Evolutionary conservation across 208 protist genomes (phyloP), one percentile per base, ranked within the genome.

Genomic region (Leishmania arabica): DNA sequence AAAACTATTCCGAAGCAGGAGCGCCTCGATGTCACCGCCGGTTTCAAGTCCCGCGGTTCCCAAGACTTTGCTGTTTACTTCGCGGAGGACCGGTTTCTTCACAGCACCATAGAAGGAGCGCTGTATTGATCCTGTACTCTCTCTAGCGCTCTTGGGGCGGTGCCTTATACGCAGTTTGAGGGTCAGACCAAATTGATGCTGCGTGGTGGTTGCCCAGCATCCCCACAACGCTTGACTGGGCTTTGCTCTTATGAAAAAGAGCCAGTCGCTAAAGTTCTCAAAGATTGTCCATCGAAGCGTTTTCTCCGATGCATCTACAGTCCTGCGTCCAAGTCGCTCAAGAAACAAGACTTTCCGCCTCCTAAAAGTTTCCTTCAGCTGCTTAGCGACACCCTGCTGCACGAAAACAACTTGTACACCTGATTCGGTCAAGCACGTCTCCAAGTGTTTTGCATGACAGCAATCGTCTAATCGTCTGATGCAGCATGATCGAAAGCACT

Each of bases 401-500:
- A 79, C 65, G 34, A 85, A 69, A 42, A 85, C 21, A 19, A 85
- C 31, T 6, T 79, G 37, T 1, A 70, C 68, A 42, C 47, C 37
- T 54, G 77, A 75, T n/a, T 7, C 40, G 2, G 11, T 49, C 64
- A 82, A n/a, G 37, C 77, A 74, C 6, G 15, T 19, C 31, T 62
- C 37, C 11, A 85, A 68, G 19, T 40, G 6, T 8, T n/a, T 49
- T 8, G 13, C 13, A 37, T 56, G 4, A 8, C 17, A 31, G 17
- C 49, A 78, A 53, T 76, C 72, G 15, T 81, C 82, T 54, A 85
- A 24, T 6, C 75, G 51, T 4, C 73, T 62, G 21, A 85, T 24
- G 54, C 77, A 85, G 49, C 77, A 85, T 8, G 21, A 45, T 2
- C 82, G 71, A 24, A 77, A 49, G 73, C 53, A 81, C 82, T 85